Conservation (phyloP, 1,284 basidiomycete genomes). For the Gymnopus androsaceus region DNA sequence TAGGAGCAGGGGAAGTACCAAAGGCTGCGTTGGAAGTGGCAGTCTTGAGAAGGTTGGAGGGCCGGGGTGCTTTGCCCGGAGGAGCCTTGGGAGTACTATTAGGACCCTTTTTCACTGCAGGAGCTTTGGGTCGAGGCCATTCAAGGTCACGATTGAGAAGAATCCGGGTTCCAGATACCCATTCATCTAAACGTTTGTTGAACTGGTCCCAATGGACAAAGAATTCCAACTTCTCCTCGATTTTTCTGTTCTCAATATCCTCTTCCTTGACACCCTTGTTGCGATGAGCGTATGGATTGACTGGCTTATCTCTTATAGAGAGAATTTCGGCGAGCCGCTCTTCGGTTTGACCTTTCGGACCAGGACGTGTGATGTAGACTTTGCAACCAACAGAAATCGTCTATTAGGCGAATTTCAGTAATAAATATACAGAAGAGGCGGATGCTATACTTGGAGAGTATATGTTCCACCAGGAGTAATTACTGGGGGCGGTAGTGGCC, state of each 20-base stretch:
- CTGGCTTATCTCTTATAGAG: conserved; percentile 84
- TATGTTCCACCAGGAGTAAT: conserved; percentile 76
- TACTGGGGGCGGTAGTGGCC: conserved; percentile 54
- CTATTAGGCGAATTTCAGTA: conserved; percentile 47
- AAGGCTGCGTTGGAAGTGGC: conserved; percentile 73
- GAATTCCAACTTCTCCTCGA: conserved; percentile 85
- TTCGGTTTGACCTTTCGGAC: no score
- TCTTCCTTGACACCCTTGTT: conserved; percentile 44
- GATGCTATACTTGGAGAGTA: conserved; percentile 61
- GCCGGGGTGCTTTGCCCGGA: conserved; percentile 62
- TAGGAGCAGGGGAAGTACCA: conserved; percentile 47
- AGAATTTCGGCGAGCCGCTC: conserved; percentile 93
- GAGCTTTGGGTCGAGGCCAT: conserved; percentile 89
- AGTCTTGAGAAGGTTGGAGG: conserved; percentile 68
- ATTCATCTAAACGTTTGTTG: conserved; percentile 98
- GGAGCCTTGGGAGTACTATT: conserved; percentile 30
- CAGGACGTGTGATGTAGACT: conserved; percentile 83
- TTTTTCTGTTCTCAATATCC: conserved; percentile 44
- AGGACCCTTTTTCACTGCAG: conserved; percentile 54
- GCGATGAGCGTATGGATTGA: conserved; percentile 62
- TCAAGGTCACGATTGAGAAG: conserved; percentile 87
- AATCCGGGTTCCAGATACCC: conserved; percentile 91
- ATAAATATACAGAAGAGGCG: conserved; percentile 17
- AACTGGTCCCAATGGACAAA: conserved; percentile 98
- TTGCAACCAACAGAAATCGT: conserved; percentile 90